A percentile compares a stretch with the other conserved stretches of the same genome.
These are phyloP conservation scores for Sphagnum magellanicum DNA, from an alignment of 228 moss, liverwort and hornwort species.

Conservation along the genomic window DNA sequence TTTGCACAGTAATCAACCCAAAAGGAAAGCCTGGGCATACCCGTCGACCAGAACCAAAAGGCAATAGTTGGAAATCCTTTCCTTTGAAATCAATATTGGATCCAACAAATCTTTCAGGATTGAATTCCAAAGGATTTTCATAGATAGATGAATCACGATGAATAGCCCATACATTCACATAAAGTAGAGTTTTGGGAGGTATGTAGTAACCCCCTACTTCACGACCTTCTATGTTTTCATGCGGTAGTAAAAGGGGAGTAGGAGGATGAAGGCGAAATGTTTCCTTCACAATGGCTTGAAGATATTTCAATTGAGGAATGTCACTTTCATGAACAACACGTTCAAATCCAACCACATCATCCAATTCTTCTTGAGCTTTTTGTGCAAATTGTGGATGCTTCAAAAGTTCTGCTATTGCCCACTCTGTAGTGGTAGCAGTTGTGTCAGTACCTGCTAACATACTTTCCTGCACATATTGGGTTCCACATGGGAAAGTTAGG, in stretches of 20 bases:
- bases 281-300: conserved; percentile 3
- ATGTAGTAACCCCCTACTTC: neutral
- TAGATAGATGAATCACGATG: neutral
- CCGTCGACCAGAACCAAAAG: conserved; percentile 1
- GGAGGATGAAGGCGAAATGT: conserved; percentile 3
- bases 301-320: neutral
- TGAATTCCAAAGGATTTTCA: neutral
- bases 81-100: neutral
- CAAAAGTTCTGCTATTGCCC: conserved; percentile 2
- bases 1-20: neutral
- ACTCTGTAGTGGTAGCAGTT: neutral
- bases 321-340: conserved; percentile 1
- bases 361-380: conserved; percentile 2
- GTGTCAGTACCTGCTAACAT: neutral
- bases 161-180: conserved; percentile 5
- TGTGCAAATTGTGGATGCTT: neutral
- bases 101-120: conserved; percentile 6
- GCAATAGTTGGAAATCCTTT: conserved; percentile 2
- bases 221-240: neutral
- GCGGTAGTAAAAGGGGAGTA: neutral
- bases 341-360: neutral
- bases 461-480: neutral
- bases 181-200: neutral
- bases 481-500: too few relatives aligned
- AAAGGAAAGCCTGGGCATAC: neutral